A percentile compares a stretch with the other conserved stretches of the same genome.
These are phyloP conservation scores for Fusarium sp. DNA, from an alignment of 2,329 filamentous ascomycete genomes.

Conservation along the genomic window DNA sequence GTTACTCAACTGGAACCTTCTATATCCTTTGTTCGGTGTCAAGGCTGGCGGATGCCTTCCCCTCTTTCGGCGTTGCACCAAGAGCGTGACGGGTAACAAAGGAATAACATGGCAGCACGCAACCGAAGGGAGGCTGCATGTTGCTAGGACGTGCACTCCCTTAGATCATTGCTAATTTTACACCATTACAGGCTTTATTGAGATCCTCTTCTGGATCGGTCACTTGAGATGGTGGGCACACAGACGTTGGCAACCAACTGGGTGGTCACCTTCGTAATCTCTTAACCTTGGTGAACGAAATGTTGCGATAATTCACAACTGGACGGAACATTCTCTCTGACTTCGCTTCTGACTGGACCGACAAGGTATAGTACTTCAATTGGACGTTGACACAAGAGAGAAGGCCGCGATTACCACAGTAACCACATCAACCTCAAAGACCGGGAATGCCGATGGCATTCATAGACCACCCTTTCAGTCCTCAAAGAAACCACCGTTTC, in stretches of 20 bases:
- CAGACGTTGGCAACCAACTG: neutral
- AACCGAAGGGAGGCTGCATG: neutral
- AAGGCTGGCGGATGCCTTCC: neutral
- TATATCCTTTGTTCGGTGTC: conserved; percentile 23
- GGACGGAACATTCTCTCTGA: neutral
- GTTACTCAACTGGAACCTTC: neutral
- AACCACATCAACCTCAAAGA: neutral
- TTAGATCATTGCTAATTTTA: conserved; percentile 25
- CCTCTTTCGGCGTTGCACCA: conserved; percentile 14
- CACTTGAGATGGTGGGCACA: neutral
- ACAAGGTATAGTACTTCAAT: neutral
- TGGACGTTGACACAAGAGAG: neutral
- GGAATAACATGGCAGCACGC: conserved; percentile 15
- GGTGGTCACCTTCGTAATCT: neutral
- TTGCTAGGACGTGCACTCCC: neutral
- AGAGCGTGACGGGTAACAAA: conserved; percentile 20
- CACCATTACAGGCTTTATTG: conserved; percentile 25
- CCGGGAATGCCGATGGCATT: conserved; percentile 10
- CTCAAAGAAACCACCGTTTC: conserved; percentile 19
- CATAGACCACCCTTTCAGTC: conserved; percentile 23
- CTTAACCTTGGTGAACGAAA: neutral
- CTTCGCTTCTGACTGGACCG: neutral
- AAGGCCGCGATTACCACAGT: too few relatives aligned
- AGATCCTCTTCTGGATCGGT: conserved; percentile 19
- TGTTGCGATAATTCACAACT: neutral